Conservation (phyloP, 768 basidiomycete species). For the Pleurotus djamor region DNA sequence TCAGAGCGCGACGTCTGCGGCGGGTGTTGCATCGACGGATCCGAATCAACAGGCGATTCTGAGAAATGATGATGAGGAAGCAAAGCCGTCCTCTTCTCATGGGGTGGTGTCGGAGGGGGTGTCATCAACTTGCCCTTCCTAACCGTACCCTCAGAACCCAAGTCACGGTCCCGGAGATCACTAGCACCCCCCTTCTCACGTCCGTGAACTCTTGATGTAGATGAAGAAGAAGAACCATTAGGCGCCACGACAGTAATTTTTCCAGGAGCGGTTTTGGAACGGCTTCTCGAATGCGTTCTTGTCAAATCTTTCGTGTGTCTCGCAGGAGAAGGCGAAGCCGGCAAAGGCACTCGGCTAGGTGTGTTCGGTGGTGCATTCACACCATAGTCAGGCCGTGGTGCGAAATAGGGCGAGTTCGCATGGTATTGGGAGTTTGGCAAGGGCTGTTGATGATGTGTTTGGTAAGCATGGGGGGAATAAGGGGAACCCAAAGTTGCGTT, state of each 20-base stretch:
- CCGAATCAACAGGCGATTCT: not conserved
- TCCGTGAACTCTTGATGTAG: too few species aligned
- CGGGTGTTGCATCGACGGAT: not conserved
- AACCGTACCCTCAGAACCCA: not conserved
- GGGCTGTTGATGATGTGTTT: not conserved
- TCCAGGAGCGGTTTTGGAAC: not conserved
- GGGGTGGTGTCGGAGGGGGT: not conserved
- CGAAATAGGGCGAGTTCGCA: not conserved
- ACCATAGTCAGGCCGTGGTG: not conserved
- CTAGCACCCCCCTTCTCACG: too few species aligned
- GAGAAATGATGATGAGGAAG: not conserved
- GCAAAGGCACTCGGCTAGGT: not conserved
- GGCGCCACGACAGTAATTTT: not conserved
- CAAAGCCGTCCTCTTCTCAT: not conserved
- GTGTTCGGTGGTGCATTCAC: not conserved
- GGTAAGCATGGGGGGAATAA: not conserved
- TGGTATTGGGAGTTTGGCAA: not conserved
- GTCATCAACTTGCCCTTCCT: not conserved
- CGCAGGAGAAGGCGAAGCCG: not conserved
- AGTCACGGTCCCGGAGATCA: too few species aligned
- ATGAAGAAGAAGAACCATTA: not conserved
- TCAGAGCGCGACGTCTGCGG: not conserved
- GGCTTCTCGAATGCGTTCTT: not conserved
- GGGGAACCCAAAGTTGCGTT: not conserved
- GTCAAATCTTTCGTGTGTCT: not conserved